Evolutionary conservation across 345 rosid species (phyloP), one percentile per base, ranked within the genome.

Genomic region (Syzygium jambos): DNA sequence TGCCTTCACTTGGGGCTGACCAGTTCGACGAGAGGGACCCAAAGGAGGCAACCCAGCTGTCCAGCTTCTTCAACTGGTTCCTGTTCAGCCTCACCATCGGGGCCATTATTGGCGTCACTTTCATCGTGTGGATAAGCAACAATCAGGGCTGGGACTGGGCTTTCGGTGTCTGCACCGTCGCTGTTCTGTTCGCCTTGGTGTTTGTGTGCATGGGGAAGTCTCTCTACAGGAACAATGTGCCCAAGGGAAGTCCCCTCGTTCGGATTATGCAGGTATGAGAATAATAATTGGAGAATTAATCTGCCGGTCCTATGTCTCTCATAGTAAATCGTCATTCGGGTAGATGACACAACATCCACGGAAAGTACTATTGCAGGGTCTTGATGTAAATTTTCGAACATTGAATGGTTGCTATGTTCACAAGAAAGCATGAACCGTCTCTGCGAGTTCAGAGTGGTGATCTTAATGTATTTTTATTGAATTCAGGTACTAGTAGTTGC

Each of bases 31-130:
- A 78, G 3, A 92, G 86, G 30, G 93, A 94, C 83, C 94, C 93
- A 0, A 89, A 90, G 80, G 94, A 90, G 68, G 94, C 91, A n/a
- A 56, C 89, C 29, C 84, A 89, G 30, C 27, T 92, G 83, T 92
- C 95, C 13, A 93, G 94, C 85, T 95, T 89, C 87, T 94, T 95
- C 91, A 95, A 95, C 91, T 95, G 95, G 95, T 91, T 92, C 90
- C 80, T 95, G 89, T 89, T 94, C 83, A 93, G 95, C 89, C 85
- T 92, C 63, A 90, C 92, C 54, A 12, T 51, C 21, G 97, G 97
- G 49, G 89, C 90, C 52, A 91, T 93, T 41, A 2, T 91, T 2
- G 95, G 95, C 0, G 95, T 94, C 41, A 93, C 95, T n/a, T 86
- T 93, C 38, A 9, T 94, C 19, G 93, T 93, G 1, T 95, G 95